A percentile compares a stretch with the other conserved stretches of the same genome.
phyloP scores from a whole-genome alignment of 2,329 filamentous ascomycete species.

The Verticillium dahliae region DNA sequence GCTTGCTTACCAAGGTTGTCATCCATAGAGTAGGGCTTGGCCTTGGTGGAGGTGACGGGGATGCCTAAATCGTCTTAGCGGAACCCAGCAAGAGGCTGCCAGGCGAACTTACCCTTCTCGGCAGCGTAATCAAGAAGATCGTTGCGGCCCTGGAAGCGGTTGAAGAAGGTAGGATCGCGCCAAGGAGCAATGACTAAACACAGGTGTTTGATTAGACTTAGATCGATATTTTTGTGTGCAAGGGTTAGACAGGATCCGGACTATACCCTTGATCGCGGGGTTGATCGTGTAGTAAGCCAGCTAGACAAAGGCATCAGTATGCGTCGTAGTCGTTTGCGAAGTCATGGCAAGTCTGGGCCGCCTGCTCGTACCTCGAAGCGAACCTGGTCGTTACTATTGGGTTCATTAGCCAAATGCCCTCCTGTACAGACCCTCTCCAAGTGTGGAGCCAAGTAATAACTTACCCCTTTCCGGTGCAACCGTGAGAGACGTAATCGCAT shows the following conservation, averaged over 20 bases:
- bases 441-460: neutral
- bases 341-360: neutral
- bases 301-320: neutral
- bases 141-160: constrained; percentile 63
- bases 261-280: constrained; percentile 1
- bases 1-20: constrained; percentile 42
- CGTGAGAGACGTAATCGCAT: constrained; percentile 35
- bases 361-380: neutral
- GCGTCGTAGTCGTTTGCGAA: neutral
- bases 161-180: constrained; percentile 63
- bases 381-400: constrained; percentile 19
- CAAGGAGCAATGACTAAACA: constrained; percentile 62
- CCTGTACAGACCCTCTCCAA: too few species aligned
- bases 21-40: constrained; percentile 42
- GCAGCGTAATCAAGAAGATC: constrained; percentile 68
- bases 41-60: constrained; percentile 60
- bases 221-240: neutral
- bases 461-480: constrained; percentile 53
- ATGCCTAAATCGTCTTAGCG: constrained; percentile 39
- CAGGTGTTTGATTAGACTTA: neutral
- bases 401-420: neutral
- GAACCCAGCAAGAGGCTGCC: neutral
- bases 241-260: neutral
- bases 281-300: neutral
- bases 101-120: constrained; percentile 28